Evolutionary conservation across 441 rosid species (phyloP).

Genomic region (Flueggea neowawraea): DNA sequence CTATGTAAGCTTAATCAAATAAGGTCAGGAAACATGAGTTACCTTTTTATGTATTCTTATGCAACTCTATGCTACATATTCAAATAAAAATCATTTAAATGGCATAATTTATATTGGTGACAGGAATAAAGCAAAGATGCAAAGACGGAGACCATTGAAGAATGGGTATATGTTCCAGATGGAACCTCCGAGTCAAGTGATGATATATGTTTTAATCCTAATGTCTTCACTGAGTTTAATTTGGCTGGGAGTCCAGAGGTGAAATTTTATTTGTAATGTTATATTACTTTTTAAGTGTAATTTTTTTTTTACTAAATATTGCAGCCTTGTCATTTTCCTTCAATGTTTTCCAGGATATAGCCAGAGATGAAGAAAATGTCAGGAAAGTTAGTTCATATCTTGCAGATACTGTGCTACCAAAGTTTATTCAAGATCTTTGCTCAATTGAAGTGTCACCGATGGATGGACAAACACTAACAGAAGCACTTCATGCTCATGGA

Average conservation of each 20-base stretch:
- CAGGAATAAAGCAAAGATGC: conserved; percentile 43
- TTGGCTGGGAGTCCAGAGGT: conserved; percentile 90
- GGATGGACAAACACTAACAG: conserved; percentile 99
- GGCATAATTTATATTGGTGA: conserved; percentile 10
- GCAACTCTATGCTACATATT: not conserved
- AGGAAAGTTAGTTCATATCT: conserved; percentile 85
- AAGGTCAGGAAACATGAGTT: too few species aligned
- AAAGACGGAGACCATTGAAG: conserved; percentile 27
- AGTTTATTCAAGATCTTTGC: conserved; percentile 95
- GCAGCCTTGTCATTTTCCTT: conserved; percentile 12
- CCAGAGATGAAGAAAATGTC: conserved; percentile 89
- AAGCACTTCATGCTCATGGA: conserved; percentile 99
- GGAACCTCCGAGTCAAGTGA: conserved; percentile 44
- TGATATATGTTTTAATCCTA: conserved; percentile 88
- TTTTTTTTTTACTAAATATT: not conserved
- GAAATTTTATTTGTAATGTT: conserved; percentile 15
- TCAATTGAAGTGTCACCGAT: conserved; percentile 97
- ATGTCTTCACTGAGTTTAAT: conserved; percentile 91
- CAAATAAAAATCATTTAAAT: conserved; percentile 2
- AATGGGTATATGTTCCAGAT: conserved; percentile 34
- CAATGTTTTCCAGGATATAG: conserved; percentile 54
- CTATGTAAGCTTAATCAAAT: too few species aligned
- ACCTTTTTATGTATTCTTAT: not conserved
- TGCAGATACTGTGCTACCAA: conserved; percentile 80
- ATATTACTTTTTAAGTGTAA: not conserved